Base-by-base conservation (phyloP, 1,139 yeast species). In the Geotrichum reessii region DNA sequence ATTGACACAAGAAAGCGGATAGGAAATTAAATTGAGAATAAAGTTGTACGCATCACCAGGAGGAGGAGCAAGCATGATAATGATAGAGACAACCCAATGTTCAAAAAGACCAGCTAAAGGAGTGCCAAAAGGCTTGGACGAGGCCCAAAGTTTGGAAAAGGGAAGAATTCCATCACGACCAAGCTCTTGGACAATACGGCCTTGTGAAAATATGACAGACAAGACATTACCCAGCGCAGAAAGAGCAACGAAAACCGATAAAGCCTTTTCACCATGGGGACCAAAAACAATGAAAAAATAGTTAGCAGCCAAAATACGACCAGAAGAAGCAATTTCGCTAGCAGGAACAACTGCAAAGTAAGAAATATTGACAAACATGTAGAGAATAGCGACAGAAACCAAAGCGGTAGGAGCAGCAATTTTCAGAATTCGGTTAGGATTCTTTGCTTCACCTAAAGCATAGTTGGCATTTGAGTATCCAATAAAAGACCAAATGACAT, bases 31-130 rank as follows among this genome's bases (percentile, higher is more conserved):
- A 63, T 88, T 84, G 65, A 87, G 76, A 66, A 88, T 82, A 67
- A 87, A 86, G 66, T 85, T 84, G 74, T 87, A 88, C 42, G 91
- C 86, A 67, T 87, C 93, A 22, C 91, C 92, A 31, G 85, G 82
- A 9, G 93, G 92, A 33, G 89, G 85, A 1, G 84, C 81, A 1
- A 83, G 66, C 60, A 87, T 76, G n/a, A 87, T 73, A 69, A 81
- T 64, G 66, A 78, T 69, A 63, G 83, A 80, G 24, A 82, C 77
- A 40, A 78, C 68, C 76, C 82, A 81, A 66, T 81, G 85, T 64
- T 80, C 80, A 60, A 80, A 73, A 47, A 82, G 68, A 58, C 85
- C 84, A 52, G 84, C 74, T 63, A 82, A 76, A 53, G 77, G 86
- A 63, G 79, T 75, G 64, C 81, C 79, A 67, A 85, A 78, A n/a